These are phyloP conservation scores for Piedraia hortae DNA, from an alignment of 2,329 filamentous ascomycete species.

Conservation along the genomic window DNA sequence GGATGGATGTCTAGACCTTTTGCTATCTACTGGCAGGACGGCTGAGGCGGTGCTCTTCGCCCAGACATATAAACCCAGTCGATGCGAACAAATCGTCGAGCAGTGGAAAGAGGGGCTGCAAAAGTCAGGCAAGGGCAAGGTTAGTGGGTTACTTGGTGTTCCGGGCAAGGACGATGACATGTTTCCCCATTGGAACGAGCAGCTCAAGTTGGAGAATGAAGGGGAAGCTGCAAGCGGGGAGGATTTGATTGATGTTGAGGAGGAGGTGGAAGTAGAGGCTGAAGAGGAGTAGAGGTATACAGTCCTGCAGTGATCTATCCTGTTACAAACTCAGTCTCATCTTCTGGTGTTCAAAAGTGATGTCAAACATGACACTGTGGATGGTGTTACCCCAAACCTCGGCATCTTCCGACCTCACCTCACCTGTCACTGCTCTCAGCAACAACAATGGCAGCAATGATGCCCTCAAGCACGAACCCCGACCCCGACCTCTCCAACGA, in stretches of 20 bases:
- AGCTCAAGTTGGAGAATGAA: constrained; percentile 51
- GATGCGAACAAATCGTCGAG: constrained; percentile 36
- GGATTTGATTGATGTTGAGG: constrained; percentile 16
- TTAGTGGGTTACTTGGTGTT: constrained; percentile 56
- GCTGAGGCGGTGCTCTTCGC: constrained; percentile 78
- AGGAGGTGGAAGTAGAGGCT: constrained; percentile 7
- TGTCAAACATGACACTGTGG: too few species aligned
- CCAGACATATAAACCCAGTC: constrained; percentile 80
- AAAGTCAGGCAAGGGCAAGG: constrained; percentile 58
- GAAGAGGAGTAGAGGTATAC: constrained; percentile 2
- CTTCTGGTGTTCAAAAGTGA: too few species aligned
- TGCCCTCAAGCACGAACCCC: constrained; percentile 19
- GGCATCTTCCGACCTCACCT: too few species aligned
- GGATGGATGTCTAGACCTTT: constrained; percentile 50
- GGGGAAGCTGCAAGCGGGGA: constrained; percentile 20
- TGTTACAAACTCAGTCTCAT: too few species aligned
- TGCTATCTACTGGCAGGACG: constrained; percentile 49
- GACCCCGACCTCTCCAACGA: constrained; percentile 21
- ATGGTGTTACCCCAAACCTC: too few species aligned
- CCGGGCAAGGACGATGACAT: constrained; percentile 41
- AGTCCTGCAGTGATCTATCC: too few species aligned
- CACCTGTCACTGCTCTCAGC: too few species aligned
- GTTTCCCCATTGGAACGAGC: constrained; percentile 92
- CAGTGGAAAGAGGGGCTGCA: constrained; percentile 68
- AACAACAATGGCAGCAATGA: constrained; percentile 21